phyloP scores from a whole-genome alignment of 495 filamentous ascomycete species.

The Aspergillus cavernicola region DNA sequence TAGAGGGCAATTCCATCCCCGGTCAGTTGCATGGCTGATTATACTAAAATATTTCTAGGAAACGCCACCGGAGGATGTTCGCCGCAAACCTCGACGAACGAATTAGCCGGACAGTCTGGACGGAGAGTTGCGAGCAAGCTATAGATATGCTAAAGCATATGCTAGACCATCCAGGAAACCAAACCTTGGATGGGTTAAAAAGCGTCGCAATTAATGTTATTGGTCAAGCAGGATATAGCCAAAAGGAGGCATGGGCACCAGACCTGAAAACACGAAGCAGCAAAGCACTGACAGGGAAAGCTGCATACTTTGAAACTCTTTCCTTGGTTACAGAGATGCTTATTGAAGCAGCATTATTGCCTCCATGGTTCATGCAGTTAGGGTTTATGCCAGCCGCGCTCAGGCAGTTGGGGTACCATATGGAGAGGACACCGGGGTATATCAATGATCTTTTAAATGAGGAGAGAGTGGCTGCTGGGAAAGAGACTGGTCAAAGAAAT shows the following conservation, averaged over 20 bases:
- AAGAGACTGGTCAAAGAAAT: constrained; percentile 20
- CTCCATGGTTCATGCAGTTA: constrained; percentile 21
- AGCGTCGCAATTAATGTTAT: constrained; percentile 41
- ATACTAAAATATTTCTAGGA: constrained; percentile 20
- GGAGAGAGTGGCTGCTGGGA: constrained; percentile 23
- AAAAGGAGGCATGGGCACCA: constrained; percentile 28
- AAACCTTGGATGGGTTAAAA: constrained; percentile 24
- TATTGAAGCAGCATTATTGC: constrained; percentile 28
- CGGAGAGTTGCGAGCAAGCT: constrained; percentile 31
- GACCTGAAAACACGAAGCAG: constrained; percentile 4
- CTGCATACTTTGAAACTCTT: constrained; percentile 35
- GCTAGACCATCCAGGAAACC: constrained; percentile 17
- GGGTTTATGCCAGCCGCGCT: constrained; percentile 28
- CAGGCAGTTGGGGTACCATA: constrained; percentile 24
- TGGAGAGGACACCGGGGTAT: constrained; percentile 23
- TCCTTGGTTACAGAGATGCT: constrained; percentile 25
- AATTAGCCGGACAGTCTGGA: constrained; percentile 35
- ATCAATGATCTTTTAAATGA: constrained; percentile 30
- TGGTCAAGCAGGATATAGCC: constrained; percentile 33
- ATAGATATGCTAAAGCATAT: constrained; percentile 26
- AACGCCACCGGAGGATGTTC: constrained; percentile 37
- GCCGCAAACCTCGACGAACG: constrained; percentile 38
- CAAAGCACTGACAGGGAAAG: constrained; percentile 7
- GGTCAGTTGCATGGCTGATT: neutral
- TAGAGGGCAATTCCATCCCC: neutral